Evolutionary conservation across 768 basidiomycete species (phyloP).

Genomic region (Boletus rubescentipes): DNA sequence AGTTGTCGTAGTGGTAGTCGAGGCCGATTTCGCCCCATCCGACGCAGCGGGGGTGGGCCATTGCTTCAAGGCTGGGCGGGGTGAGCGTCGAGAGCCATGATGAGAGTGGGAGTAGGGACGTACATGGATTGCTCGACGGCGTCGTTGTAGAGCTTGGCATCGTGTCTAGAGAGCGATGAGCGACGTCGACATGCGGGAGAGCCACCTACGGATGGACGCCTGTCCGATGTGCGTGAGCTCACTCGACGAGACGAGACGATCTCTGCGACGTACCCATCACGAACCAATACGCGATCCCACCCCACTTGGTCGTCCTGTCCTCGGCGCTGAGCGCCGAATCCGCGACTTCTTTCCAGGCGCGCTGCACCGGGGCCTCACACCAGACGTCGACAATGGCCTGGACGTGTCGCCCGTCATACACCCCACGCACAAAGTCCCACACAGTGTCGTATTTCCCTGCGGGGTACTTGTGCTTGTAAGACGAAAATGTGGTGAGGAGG

Average conservation of each 20-base stretch:
- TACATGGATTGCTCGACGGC: constrained; percentile 69
- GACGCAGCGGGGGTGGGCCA: constrained; percentile 78
- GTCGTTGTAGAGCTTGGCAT: constrained; percentile 68
- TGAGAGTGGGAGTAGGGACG: constrained; percentile 21
- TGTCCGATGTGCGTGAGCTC: no score
- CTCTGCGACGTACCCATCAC: constrained; percentile 77
- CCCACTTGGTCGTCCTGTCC: constrained; percentile 55
- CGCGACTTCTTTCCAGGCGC: constrained; percentile 66
- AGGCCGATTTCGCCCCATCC: constrained; percentile 90
- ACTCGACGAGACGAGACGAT: no score
- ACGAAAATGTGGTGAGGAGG: constrained; percentile 67
- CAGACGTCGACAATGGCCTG: constrained; percentile 80
- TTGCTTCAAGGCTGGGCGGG: constrained; percentile 60
- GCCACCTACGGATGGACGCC: constrained; percentile 70
- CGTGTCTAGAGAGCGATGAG: constrained; percentile 47
- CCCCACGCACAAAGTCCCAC: constrained; percentile 64
- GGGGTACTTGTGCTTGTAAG: constrained; percentile 63
- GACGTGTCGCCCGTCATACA: constrained; percentile 59
- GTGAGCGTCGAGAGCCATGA: neutral
- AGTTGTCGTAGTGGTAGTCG: constrained; percentile 82
- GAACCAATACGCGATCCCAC: constrained; percentile 76
- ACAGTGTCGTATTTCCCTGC: constrained; percentile 52
- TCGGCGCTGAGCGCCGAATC: constrained; percentile 60
- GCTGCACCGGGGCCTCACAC: constrained; percentile 77
- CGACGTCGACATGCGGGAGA: neutral